Conservation (phyloP, 495 filamentous ascomycete genomes). For the Hypoxylon intermedium region DNA sequence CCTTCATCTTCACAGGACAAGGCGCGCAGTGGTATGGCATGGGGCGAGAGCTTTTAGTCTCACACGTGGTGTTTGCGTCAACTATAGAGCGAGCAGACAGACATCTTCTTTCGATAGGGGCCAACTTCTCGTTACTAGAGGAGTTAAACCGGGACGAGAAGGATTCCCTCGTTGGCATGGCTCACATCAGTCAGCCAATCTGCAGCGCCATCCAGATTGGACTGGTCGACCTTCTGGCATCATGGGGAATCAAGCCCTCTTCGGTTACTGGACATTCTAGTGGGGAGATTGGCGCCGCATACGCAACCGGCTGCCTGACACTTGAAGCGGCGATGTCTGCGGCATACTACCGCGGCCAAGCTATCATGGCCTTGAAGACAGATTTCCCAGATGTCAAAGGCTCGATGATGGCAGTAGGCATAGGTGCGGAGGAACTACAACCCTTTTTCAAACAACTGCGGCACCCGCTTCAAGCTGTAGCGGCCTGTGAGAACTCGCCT, state of each 20-base stretch:
- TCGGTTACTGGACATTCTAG: conserved; percentile 67
- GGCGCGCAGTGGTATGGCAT: conserved; percentile 63
- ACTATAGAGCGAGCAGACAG: conserved; percentile 44
- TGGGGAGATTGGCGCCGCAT: conserved; percentile 66
- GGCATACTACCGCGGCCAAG: conserved; percentile 54
- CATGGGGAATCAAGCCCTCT: conserved; percentile 59
- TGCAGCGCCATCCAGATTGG: conserved; percentile 60
- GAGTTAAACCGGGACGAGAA: conserved; percentile 47
- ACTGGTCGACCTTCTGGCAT: conserved; percentile 59
- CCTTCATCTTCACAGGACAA: conserved; percentile 54
- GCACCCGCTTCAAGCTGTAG: conserved; percentile 39
- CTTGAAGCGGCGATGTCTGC: conserved; percentile 62
- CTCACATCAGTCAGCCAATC: conserved; percentile 55
- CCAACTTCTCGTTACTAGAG: conserved; percentile 47
- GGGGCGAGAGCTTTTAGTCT: conserved; percentile 57
- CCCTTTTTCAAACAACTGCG: conserved; percentile 45
- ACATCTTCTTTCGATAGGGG: conserved; percentile 41
- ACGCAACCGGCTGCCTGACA: conserved; percentile 52
- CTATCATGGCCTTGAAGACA: conserved; percentile 44
- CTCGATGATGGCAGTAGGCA: conserved; percentile 60
- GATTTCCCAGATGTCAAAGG: conserved; percentile 45
- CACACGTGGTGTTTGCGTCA: conserved; percentile 47
- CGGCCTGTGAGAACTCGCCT: conserved; percentile 64
- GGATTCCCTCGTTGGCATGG: conserved; percentile 50
- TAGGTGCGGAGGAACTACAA: conserved; percentile 50